These are phyloP conservation scores for Xanthoconium separans DNA, from an alignment of 1,284 basidiomycete genomes.

Conservation along the genomic window DNA sequence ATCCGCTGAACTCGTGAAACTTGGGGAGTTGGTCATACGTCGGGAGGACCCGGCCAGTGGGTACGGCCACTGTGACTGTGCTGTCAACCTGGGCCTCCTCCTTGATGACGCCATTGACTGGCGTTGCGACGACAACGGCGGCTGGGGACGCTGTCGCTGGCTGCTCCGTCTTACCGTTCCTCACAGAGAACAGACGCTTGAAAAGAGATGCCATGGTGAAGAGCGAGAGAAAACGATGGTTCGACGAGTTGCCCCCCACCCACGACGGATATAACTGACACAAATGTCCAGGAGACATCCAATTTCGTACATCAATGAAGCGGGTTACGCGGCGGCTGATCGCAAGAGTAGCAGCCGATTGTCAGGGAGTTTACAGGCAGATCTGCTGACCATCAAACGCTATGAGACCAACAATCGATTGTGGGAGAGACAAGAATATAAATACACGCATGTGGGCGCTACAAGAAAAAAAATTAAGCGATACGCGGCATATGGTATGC, in stretches of 20 bases:
- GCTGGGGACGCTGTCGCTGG: neutral
- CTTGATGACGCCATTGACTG: neutral
- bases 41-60: slow-evolving; percentile 38
- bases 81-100: neutral
- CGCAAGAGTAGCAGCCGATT: too few relatives aligned
- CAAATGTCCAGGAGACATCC: too few relatives aligned
- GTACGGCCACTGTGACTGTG: neutral
- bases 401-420: slow-evolving; percentile 6
- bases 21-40: slow-evolving; percentile 60
- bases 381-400: neutral
- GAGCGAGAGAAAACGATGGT: neutral
- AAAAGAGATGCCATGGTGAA: slow-evolving; percentile 17
- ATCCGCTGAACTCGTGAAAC: slow-evolving; percentile 58
- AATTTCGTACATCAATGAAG: too few relatives aligned
- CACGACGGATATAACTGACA: slow-evolving; percentile 3
- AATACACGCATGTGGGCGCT: slow-evolving; percentile 35
- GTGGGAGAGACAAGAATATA: slow-evolving; percentile 18
- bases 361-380: too few relatives aligned
- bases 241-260: neutral
- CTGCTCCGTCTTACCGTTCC: slow-evolving; percentile 6
- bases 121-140: neutral
- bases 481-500: slow-evolving; percentile 13
- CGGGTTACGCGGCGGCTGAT: too few relatives aligned
- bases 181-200: slow-evolving; percentile 19
- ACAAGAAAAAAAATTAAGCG: slow-evolving; percentile 13